phyloP scores from a whole-genome alignment of 2,329 filamentous ascomycete species.

The Talaromyces sp. region DNA sequence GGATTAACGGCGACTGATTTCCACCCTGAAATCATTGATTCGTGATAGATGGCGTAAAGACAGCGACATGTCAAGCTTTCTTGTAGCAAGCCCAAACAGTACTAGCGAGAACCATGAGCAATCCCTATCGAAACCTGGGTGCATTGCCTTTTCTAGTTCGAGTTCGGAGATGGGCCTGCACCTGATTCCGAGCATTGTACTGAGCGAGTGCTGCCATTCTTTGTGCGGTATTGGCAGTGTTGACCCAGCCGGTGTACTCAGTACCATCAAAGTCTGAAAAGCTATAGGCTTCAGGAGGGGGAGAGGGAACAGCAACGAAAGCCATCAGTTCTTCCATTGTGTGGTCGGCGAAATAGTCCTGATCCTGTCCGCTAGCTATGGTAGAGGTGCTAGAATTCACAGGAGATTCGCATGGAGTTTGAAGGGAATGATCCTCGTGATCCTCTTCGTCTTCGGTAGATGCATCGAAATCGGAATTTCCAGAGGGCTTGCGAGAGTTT shows the following conservation, averaged over 20 bases:
- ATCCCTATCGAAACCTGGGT: not conserved
- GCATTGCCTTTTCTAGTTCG: not conserved
- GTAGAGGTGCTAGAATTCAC: not conserved
- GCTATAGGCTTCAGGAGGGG: not conserved
- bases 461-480: conserved; percentile 14
- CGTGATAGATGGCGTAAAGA: not conserved
- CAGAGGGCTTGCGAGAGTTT: conserved; percentile 29
- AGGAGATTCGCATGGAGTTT: not conserved
- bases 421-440: not conserved
- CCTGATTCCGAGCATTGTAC: not conserved
- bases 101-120: not conserved
- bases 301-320: not conserved
- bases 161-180: not conserved
- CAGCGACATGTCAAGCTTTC: not conserved
- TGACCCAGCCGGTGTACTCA: not conserved
- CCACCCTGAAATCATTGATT: not conserved
- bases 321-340: not conserved
- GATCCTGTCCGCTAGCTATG: not conserved
- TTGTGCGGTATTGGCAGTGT: not conserved
- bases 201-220: not conserved
- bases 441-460: not conserved
- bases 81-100: not conserved
- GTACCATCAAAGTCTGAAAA: not conserved
- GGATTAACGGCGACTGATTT: not conserved
- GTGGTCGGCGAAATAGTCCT: not conserved